Conservation (phyloP, 139 green algal genomes). For the Mesostigma viride region DNA sequence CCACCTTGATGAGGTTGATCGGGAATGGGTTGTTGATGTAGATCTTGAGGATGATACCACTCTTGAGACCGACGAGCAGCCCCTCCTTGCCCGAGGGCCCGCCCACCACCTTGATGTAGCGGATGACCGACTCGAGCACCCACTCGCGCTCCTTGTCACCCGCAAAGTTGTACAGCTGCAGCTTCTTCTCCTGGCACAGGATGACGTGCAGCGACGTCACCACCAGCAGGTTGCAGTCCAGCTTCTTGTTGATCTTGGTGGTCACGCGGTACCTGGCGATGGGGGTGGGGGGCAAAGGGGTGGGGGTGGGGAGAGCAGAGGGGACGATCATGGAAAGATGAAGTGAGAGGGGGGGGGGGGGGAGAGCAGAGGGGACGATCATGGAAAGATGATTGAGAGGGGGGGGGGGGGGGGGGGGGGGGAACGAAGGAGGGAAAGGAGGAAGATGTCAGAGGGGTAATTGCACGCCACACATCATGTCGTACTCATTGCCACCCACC, state of each 20-base stretch:
- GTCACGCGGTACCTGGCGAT: conserved; percentile 34
- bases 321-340: too few species aligned
- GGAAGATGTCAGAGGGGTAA: too few species aligned
- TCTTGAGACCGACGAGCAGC: conserved; percentile 63
- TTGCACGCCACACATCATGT: too few species aligned
- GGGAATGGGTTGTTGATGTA: conserved; percentile 70
- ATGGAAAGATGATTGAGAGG: too few species aligned
- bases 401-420: too few species aligned
- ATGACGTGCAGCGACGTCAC: conserved; percentile 56
- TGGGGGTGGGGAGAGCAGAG: too few species aligned
- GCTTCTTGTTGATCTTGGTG: conserved; percentile 53
- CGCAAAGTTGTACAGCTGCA: conserved; percentile 67
- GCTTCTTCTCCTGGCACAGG: conserved; percentile 65
- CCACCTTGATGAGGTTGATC: conserved; percentile 54
- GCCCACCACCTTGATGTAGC: conserved; percentile 68
- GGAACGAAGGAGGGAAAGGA: too few species aligned
- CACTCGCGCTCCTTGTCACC: conserved; percentile 57
- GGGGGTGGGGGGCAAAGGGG: too few species aligned
- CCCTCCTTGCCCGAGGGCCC: conserved; percentile 51
- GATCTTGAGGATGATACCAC: conserved; percentile 52
- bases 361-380: too few species aligned
- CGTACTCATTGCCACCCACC: too few species aligned
- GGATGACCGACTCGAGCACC: conserved; percentile 57
- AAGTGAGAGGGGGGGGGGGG: too few species aligned
- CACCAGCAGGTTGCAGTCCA: conserved; percentile 78